phyloP scores from a whole-genome alignment of 2,329 filamentous ascomycete genomes.

The Microcyclosporella mali region DNA sequence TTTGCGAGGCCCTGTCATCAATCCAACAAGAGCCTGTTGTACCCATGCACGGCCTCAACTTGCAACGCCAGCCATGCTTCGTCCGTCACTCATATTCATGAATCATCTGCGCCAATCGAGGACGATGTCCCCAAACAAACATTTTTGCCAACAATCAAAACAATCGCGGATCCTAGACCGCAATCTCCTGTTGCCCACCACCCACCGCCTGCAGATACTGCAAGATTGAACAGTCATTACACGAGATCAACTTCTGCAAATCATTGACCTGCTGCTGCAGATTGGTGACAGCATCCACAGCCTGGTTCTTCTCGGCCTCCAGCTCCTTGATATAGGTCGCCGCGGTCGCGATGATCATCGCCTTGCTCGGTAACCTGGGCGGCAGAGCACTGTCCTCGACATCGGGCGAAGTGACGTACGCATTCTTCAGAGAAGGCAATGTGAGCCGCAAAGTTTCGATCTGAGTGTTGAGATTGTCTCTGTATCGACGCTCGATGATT shows the following conservation, averaged over 20 bases:
- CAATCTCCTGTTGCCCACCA: conserved; percentile 6
- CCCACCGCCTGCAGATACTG: conserved; percentile 20
- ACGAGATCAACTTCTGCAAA: conserved; percentile 41
- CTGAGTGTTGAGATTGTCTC: conserved; percentile 42
- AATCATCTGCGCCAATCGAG: too few relatives aligned
- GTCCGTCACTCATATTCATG: too few relatives aligned
- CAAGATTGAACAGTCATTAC: conserved; percentile 37
- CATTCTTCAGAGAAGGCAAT: conserved; percentile 37
- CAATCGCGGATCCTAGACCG: background rate
- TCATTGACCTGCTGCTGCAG: conserved; percentile 37
- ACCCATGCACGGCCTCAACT: too few relatives aligned
- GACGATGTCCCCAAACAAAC: too few relatives aligned
- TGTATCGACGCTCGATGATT: conserved; percentile 43
- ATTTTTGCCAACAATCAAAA: too few relatives aligned
- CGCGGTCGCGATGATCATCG: conserved; percentile 42
- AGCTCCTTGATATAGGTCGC: conserved; percentile 43
- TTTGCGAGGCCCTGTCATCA: too few relatives aligned
- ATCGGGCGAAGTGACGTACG: conserved; percentile 34
- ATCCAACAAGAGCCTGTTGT: too few relatives aligned
- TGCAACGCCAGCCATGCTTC: too few relatives aligned
- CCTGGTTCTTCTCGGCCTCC: conserved; percentile 37
- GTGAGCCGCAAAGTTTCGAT: conserved; percentile 38
- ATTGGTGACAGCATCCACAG: conserved; percentile 35
- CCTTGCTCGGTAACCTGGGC: conserved; percentile 38
- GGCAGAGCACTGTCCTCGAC: conserved; percentile 40